A percentile compares a stretch with the other conserved stretches of the same genome.
These are phyloP conservation scores for Albophoma yamanashiensis DNA, from an alignment of 2,329 filamentous ascomycete species.

Conservation along the genomic window DNA sequence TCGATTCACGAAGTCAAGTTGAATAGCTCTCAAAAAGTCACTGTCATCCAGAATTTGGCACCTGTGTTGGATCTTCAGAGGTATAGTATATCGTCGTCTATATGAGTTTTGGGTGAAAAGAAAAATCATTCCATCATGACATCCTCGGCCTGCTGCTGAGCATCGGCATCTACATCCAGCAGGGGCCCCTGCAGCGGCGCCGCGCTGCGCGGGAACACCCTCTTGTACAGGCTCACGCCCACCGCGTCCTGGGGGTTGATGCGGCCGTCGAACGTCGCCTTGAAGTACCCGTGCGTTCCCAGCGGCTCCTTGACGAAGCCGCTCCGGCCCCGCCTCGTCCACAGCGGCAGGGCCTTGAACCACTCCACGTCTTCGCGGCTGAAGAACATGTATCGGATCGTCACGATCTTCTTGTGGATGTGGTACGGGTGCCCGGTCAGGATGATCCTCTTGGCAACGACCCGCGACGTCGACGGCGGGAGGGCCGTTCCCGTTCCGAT, in stretches of 20 bases:
- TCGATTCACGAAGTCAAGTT: neutral
- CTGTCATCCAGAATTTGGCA: neutral
- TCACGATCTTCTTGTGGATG: slow-evolving; percentile 96
- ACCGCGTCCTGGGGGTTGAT: slow-evolving; percentile 95
- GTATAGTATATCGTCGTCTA: slow-evolving; percentile 8
- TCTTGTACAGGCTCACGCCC: slow-evolving; percentile 80
- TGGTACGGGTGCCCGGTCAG: slow-evolving; percentile 96
- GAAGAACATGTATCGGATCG: slow-evolving; percentile 99
- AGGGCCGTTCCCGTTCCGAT: slow-evolving; percentile 82
- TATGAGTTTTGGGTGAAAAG: neutral
- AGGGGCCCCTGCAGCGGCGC: slow-evolving; percentile 31
- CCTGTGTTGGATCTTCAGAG: neutral
- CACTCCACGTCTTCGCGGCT: slow-evolving; percentile 88
- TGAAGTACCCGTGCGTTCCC: slow-evolving; percentile 99
- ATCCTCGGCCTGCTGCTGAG: slow-evolving; percentile 15
- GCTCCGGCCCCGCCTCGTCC: slow-evolving; percentile 80
- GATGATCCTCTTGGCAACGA: slow-evolving; percentile 89
- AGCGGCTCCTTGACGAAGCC: slow-evolving; percentile 91
- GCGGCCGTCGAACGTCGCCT: slow-evolving; percentile 91
- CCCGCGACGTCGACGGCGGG: slow-evolving; percentile 62
- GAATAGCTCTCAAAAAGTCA: neutral
- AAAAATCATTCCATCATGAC: slow-evolving; percentile 20
- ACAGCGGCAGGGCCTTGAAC: slow-evolving; percentile 94
- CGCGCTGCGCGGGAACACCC: slow-evolving; percentile 69
- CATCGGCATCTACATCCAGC: slow-evolving; percentile 21